Conservation (phyloP, 2,329 filamentous ascomycete genomes). For the Coniochaeta pulveracea region DNA sequence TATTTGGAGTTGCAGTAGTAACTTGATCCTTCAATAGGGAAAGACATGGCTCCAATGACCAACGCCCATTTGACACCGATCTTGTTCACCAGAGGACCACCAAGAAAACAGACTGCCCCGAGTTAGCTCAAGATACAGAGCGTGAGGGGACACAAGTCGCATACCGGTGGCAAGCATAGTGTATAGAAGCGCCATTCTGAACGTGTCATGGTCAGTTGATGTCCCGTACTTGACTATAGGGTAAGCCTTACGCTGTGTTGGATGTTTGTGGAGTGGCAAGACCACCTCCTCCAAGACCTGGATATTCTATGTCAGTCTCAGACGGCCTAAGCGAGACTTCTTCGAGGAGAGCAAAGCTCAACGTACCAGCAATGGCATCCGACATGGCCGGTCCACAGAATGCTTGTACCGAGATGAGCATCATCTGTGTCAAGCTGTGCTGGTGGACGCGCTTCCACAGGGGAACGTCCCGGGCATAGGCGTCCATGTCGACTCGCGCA, state of each 20-base stretch:
- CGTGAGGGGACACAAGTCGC: too few relatives aligned
- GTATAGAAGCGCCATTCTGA: constrained; percentile 3
- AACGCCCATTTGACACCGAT: constrained; percentile 33
- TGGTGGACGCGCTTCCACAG: constrained; percentile 31
- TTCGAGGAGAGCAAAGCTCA: too few relatives aligned
- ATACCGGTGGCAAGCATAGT: constrained; percentile 7
- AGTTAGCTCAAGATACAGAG: too few relatives aligned
- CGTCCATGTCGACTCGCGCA: constrained; percentile 22
- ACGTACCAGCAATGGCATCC: constrained; percentile 24
- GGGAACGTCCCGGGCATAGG: constrained; percentile 17
- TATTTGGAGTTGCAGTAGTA: constrained; percentile 38
- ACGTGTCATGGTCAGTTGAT: constrained; percentile 2
- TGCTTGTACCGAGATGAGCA: constrained; percentile 31
- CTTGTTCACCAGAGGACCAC: constrained; percentile 33
- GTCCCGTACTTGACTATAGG: constrained; percentile 17
- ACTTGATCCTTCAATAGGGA: constrained; percentile 32
- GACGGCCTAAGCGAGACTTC: too few relatives aligned
- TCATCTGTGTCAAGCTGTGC: constrained; percentile 36
- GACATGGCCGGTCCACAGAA: constrained; percentile 29
- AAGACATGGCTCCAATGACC: constrained; percentile 27
- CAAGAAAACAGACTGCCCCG: constrained; percentile 26
- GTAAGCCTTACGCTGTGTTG: constrained; percentile 24
- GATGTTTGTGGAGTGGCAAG: constrained; percentile 30
- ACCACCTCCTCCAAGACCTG: constrained; percentile 29
- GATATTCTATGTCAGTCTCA: not conserved